Evolutionary conservation across 148 eudicot species (phyloP), one percentile per base, ranked within the genome.

Genomic region (Cornus suecica): DNA sequence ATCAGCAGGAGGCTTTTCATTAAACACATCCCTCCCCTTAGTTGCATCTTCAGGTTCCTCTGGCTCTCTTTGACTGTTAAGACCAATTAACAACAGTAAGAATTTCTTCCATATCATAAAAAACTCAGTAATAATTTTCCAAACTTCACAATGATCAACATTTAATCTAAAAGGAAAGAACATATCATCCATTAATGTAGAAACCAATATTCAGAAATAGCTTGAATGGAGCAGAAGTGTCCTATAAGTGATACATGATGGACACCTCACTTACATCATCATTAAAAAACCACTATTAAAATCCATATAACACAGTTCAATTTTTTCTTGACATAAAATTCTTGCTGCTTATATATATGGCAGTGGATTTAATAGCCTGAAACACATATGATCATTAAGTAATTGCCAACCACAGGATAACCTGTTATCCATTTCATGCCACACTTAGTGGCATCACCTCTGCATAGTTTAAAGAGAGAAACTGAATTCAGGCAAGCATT

Each of bases 1-100:
- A 81, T 95, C 99, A 18, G 99, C 89, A 74, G 99, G 97, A 60
- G 99, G 97, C 80, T 95, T 95, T 80, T 95, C 99, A 84, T 95
- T 95, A 65, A 92, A 95, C 30, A 95, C 99, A 72, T 95, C 99
- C 65, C 99, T 81, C 58, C 99, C 99, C 85, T 92, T 95, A 26
- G 91, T 91, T 62, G 94, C 86, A 87, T 95, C 99, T 77, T 92
- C 99, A 58, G 99, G 91, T 76, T 95, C 99, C 86, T 95, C 99
- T 60, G 99, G 99, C 81, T 95, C 97, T 82, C 99, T 91, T 62
- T 84, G 99, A 82, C 99, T 95, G 80, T 77, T 80, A 74, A 79
- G 23, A 80, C 70, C 79, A 85, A n/a, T n/a, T 11, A 78, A 32
- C 68, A 25, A 45, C 2, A 64, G 61, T 66, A 16, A 68, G 79